Base-by-base conservation (phyloP, 176 grass and related monocot genomes). In the Oryza nivara region DNA sequence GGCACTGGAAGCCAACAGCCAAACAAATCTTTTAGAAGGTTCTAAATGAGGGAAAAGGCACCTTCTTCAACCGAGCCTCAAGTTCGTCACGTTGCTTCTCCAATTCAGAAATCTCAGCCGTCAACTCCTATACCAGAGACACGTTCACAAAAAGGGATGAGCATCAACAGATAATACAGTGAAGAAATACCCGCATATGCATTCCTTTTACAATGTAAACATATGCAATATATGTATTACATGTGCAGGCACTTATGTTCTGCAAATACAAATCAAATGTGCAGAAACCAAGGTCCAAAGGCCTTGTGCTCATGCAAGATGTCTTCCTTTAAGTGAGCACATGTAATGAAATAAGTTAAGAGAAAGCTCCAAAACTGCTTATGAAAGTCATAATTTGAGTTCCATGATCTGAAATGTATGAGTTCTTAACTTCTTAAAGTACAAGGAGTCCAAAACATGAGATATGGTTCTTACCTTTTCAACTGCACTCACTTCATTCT, bases 41-140 rank as follows among this genome's bases (percentile, higher is more conserved):
- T 73, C 23, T 86, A 64, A 86, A 30, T 56, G n/a, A 56, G 64
- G 19, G 43, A 78, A 69, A 69, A 77, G 23, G 63, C 87, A 98
- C 96, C 93, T 94, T 98, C 87, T 95, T 92, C 70, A 98, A 79
- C 87, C 90, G 86, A 90, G 91, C 96, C 82, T 98, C 96, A n/a
- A 98, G 89, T 73, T 94, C 90, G 81, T 98, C 87, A 84, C 91
- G 89, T 92, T 95, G 92, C 74, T 95, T 95, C 91, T 95, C 96
- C 86, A 95, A 71, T 86, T 66, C 93, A 72, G 89, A 89, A 90
- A 98, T 89, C 63, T 98, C 96, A 86, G 91, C 30, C 63, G 83
- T 84, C 81, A 98, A 85, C 70, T 98, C 96, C 96, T 98, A 86
- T 79, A 88, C 13, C 58, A 82, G 64, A 51, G 43, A 82, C 30